Conservation (phyloP, 306 rosid species). For the Canavalia gladiata region DNA sequence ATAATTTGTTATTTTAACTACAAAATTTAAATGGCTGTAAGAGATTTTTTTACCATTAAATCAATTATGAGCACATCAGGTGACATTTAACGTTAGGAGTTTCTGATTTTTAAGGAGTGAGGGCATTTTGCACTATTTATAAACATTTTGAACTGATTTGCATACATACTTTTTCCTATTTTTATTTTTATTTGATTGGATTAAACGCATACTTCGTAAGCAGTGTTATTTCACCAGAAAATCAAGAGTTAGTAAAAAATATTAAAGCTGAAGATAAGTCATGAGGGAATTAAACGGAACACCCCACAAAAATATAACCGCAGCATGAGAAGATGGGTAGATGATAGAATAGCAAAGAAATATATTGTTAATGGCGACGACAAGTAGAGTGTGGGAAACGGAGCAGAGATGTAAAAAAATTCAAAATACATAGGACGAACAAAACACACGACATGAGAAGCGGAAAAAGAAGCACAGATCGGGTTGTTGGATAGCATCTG, state of each 20-base stretch:
- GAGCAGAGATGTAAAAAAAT: constrained; percentile 24
- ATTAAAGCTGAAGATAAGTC: not conserved
- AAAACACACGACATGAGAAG: constrained; percentile 24
- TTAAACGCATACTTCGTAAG: not conserved
- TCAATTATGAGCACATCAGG: too few relatives aligned
- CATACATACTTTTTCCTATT: too few relatives aligned
- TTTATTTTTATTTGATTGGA: not conserved
- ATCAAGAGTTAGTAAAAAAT: not conserved
- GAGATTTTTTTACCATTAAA: too few relatives aligned
- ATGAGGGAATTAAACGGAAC: not conserved
- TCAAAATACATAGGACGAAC: constrained; percentile 39
- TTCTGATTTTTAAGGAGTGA: too few relatives aligned
- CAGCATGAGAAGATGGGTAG: not conserved
- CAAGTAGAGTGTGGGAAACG: not conserved
- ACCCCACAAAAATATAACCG: not conserved
- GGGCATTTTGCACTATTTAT: too few relatives aligned
- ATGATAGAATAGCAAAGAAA: not conserved
- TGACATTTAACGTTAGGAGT: too few relatives aligned
- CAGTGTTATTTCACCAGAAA: not conserved
- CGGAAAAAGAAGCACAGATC: not conserved
- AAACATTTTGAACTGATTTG: too few relatives aligned
- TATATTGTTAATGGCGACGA: not conserved
- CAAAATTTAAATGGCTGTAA: too few relatives aligned
- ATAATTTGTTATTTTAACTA: too few relatives aligned
- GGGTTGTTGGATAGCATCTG: constrained; percentile 40